Evolutionary conservation across 2,329 filamentous ascomycete species (phyloP), one percentile per base, ranked within the genome.

Genomic region (Clarireedia paspali): DNA sequence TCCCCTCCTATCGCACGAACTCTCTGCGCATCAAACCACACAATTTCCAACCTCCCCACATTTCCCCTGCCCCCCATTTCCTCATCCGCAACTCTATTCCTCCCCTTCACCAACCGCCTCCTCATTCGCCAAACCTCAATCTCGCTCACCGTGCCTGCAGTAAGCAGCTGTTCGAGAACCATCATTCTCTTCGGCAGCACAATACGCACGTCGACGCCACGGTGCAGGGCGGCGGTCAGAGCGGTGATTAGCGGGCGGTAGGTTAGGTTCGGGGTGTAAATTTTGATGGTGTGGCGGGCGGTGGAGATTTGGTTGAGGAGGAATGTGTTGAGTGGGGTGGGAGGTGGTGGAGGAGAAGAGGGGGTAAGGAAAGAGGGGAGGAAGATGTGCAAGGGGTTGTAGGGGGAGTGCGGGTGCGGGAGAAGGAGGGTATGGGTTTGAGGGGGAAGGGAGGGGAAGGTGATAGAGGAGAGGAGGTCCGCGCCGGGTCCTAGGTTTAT

Each of bases 251-350:
- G 82, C 0, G 85, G 77, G 48, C 76, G 74, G 0, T 83, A 83
- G 0, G 89, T 95, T 1, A 94, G 67, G 56, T 94, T 95, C 0
- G 89, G 89, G 0, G 89, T 91, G 61, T 91, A 81, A 3, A 94
- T 78, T 84, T 53, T 94, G 83, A 15, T 72, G 74, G 10, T 88
- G 71, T 0, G 77, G 78, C 1, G 88, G 72, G 6, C 42, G 14
- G 14, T 42, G 2, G 30, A 36, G 34, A 57, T 20, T 12, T 38
- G 20, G 3, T 30, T 42, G 9, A 53, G 50, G 10, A 90, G 67
- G 24, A 58, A 56, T 17, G 38, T 55, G 14, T 56, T 58, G 26
- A 50, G 42, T 36, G 84, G 83, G 1, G 74, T 72, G 58, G 90
- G 91, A 14, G 90, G 77, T 0, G 85, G 86, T 0, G 86, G 76